Evolutionary conservation across 169 alveolate species (phyloP).

Genomic region (Cyclospora cayetanensis): DNA sequence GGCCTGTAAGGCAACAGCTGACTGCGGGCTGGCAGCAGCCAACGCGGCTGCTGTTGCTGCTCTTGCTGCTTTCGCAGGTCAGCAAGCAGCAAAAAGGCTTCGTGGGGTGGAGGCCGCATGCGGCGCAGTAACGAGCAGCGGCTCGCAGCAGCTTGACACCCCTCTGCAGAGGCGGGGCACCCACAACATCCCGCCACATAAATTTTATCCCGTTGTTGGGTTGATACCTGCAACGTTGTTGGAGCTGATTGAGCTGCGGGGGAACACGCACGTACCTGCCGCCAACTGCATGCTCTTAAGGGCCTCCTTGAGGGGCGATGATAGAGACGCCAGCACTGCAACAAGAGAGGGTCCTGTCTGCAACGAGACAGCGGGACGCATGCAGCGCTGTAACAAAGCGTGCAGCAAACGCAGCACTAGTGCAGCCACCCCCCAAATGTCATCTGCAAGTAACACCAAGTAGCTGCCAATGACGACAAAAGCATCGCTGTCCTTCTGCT

Average conservation of each 20-base stretch:
- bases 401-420: constrained; percentile 41
- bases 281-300: constrained; percentile 29
- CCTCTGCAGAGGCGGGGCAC: no score
- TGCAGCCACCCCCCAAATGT: constrained; percentile 53
- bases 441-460: constrained; percentile 10
- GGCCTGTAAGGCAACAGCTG: constrained; percentile 52
- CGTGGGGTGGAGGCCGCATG: constrained; percentile 50
- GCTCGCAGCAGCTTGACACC: constrained; percentile 19
- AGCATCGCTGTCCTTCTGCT: constrained; percentile 32
- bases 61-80: constrained; percentile 45
- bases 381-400: constrained; percentile 47
- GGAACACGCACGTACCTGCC: background rate
- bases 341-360: background rate
- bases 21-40: constrained; percentile 12
- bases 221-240: no score
- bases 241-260: background rate
- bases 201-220: no score
- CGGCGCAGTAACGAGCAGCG: constrained; percentile 43
- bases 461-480: constrained; percentile 34
- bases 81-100: constrained; percentile 17
- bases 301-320: constrained; percentile 38
- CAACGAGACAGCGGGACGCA: constrained; percentile 31
- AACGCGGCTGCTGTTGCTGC: constrained; percentile 35
- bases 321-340: constrained; percentile 31
- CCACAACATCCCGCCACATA: no score